These are phyloP conservation scores for Xylaria sp. DNA, from an alignment of 2,329 filamentous ascomycete genomes.

Conservation along the genomic window DNA sequence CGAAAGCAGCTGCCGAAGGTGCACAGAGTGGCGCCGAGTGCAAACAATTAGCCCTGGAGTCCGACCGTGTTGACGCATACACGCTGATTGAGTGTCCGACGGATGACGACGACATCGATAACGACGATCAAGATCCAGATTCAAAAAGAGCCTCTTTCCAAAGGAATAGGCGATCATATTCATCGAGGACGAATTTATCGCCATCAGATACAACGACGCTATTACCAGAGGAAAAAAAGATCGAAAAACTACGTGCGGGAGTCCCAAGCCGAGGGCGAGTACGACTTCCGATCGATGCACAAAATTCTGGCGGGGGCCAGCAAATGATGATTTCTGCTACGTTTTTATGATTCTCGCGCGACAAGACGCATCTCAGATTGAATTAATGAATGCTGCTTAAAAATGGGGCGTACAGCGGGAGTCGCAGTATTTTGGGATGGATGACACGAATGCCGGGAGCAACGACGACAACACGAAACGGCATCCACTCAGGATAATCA, in stretches of 20 bases:
- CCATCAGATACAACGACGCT: conserved; percentile 6
- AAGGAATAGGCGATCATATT: conserved; percentile 10
- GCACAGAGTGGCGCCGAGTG: conserved; percentile 17
- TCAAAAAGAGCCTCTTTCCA: conserved; percentile 9
- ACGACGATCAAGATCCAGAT: neutral
- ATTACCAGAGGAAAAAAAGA: conserved; percentile 13
- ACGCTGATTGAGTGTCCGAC: conserved; percentile 19
- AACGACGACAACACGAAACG: conserved; percentile 6
- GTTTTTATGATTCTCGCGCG: neutral
- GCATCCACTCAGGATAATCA: conserved; percentile 10
- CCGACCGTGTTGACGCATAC: conserved; percentile 13
- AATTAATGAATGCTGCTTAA: conserved; percentile 20
- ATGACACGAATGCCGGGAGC: conserved; percentile 12
- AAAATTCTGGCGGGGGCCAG: conserved; percentile 28
- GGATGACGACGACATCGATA: conserved; percentile 14
- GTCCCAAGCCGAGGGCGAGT: conserved; percentile 18
- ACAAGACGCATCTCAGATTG: conserved; percentile 12
- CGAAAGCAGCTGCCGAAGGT: conserved; percentile 15
- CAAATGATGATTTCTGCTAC: conserved; percentile 21
- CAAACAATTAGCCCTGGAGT: conserved; percentile 1
- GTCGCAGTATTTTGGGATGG: conserved; percentile 13
- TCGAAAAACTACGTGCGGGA: conserved; percentile 1
- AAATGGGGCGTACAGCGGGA: conserved; percentile 27
- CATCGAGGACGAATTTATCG: neutral
- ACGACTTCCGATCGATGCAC: conserved; percentile 30